phyloP scores from a whole-genome alignment of 1,284 basidiomycete genomes.

The Cutaneotrichosporon sp. region DNA sequence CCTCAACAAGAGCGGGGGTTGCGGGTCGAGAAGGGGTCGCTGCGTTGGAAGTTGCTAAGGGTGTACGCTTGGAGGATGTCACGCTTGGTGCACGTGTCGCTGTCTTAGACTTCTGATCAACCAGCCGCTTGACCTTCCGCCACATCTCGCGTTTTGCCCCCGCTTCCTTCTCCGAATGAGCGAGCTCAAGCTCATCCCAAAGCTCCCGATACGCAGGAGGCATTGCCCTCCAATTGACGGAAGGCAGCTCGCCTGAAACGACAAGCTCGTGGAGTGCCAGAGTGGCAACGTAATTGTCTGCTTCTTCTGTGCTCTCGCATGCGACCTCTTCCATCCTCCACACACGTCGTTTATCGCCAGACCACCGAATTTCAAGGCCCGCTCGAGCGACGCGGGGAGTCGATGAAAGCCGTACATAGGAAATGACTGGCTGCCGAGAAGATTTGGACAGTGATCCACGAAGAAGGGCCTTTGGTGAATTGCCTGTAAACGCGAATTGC shows the following conservation, averaged over 20 bases:
- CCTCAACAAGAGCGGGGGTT: conserved; percentile 16
- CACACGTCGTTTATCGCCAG: conserved; percentile 57
- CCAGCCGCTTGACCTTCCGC: conserved; percentile 61
- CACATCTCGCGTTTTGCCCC: conserved; percentile 64
- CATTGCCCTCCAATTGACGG: conserved; percentile 55
- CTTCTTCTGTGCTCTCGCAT: conserved; percentile 70
- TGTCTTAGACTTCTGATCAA: conserved; percentile 53
- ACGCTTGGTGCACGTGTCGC: neutral
- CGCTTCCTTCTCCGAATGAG: conserved; percentile 62
- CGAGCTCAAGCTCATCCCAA: conserved; percentile 83
- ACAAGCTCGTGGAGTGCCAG: conserved; percentile 74
- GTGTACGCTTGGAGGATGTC: neutral
- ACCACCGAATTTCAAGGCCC: conserved; percentile 67
- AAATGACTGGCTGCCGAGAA: conserved; percentile 69
- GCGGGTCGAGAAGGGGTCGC: neutral
- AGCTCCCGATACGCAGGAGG: conserved; percentile 80
- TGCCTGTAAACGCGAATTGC: conserved; percentile 58
- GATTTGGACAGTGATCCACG: conserved; percentile 36
- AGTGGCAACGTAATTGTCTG: conserved; percentile 86
- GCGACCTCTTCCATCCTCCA: conserved; percentile 84
- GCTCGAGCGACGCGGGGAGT: conserved; percentile 66
- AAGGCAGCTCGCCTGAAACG: conserved; percentile 45
- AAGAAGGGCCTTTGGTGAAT: conserved; percentile 34
- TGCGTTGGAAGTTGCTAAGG: neutral
- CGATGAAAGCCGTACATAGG: conserved; percentile 63